Evolutionary conservation across 768 basidiomycete genomes (phyloP), one percentile per base, ranked within the genome.

Genomic region (Tulasnella sp.): DNA sequence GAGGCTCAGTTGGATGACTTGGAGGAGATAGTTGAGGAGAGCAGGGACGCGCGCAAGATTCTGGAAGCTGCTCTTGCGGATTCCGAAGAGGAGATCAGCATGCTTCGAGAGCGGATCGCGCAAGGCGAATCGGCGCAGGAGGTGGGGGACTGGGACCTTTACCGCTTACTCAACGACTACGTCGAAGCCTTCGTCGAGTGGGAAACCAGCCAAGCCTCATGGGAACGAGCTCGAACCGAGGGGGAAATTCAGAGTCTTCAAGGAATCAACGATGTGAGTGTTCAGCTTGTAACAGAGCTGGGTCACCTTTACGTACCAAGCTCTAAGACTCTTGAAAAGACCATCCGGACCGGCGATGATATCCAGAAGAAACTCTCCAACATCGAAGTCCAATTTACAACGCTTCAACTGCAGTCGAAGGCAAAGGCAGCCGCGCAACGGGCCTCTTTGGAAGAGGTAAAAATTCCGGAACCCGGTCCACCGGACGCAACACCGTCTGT

Each of bases 1-100:
- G 74, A 75, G 74, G 74, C 14, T 44, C 74, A 28, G 74, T 16
- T 75, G 16, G 6, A 18, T 16, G 74, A 75, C 11, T 40, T 75
- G 24, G 74, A 44, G 41, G 74, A 75, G 64, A 37, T 37, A 8
- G 64, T 69, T 0, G 64, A 69, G 64, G 64, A 69, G 18, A 37
- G 64, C 31, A 69, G 14, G 20, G 64, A 69, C 34, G 64, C 18
- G 64, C 28, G 34, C 24, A 37, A 12, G 64, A 37, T 69, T 5
- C 6, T 69, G 31, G 64, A 69, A 31, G 64, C 64, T 14, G 64
- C 64, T 14, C 64, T 69, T 28, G 31, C 14, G 64, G 64, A 69
- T 12, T 69, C 64, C 4, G 64, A 69, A 28, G 64, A 31, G 31
- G 64, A 69, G 12, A 69, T 69, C 9, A 16, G 5, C 64, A 69